Percentiles rank a stretch among this genome's conserved stretches.
Conservation (phyloP, 2,329 filamentous ascomycete species). For the Beauveria pseudobassiana region DNA sequence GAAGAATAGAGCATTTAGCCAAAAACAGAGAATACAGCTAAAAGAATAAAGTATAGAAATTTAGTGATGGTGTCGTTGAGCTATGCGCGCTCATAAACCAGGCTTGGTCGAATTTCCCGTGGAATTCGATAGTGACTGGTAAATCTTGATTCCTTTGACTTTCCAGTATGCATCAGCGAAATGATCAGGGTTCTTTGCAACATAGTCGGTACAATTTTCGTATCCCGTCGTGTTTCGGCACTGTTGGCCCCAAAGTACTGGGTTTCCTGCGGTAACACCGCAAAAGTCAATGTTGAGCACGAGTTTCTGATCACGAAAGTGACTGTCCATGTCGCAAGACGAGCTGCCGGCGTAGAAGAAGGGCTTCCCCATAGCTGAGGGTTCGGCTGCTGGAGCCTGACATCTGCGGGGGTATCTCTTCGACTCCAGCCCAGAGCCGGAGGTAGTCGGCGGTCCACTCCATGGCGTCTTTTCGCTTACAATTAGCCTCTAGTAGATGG, state of each 20-base stretch:
- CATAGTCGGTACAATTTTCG: not conserved
- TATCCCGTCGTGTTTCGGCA: not conserved
- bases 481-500: constrained; percentile 14
- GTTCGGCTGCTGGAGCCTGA: constrained; percentile 41
- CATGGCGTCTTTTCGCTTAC: constrained; percentile 25
- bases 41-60: not conserved
- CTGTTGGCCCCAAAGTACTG: not conserved
- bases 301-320: constrained; percentile 62
- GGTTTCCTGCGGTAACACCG: constrained; percentile 55
- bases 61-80: not conserved
- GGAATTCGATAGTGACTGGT: not conserved
- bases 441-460: constrained; percentile 35
- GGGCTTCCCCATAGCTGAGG: constrained; percentile 58
- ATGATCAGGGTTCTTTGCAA: not conserved
- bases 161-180: not conserved
- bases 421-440: constrained; percentile 34
- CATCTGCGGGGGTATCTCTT: constrained; percentile 25
- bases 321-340: constrained; percentile 54
- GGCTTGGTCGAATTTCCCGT: not conserved
- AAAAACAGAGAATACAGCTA: too few species aligned
- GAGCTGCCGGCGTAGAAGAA: constrained; percentile 49
- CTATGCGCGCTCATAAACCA: too few species aligned
- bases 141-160: not conserved
- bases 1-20: too few species aligned
- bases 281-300: constrained; percentile 71